Conservation (phyloP, 352 stramenopile species). For the Pythium insidiosum region DNA sequence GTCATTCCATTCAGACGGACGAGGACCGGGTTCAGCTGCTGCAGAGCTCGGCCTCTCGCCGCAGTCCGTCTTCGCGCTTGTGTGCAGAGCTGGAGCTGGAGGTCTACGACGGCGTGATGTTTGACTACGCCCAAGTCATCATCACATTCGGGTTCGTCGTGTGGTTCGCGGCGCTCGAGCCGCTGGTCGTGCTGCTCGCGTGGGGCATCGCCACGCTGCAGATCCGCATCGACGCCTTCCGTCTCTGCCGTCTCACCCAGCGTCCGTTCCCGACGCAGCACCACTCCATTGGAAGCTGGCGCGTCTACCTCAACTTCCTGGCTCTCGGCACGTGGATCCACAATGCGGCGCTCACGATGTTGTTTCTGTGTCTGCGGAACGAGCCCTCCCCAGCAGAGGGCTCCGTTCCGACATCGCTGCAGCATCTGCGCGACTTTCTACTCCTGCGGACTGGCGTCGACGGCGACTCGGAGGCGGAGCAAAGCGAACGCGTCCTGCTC, state of each 20-base stretch:
- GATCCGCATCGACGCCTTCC: conserved; percentile 55
- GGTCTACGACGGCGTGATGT: conserved; percentile 60
- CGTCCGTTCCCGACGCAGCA: conserved; percentile 43
- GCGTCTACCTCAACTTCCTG: conserved; percentile 43
- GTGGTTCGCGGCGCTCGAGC: conserved; percentile 51
- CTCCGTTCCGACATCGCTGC: neutral
- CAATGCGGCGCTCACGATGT: conserved; percentile 30
- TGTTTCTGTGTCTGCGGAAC: conserved; percentile 18
- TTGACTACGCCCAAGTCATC: conserved; percentile 69
- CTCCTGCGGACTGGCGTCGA: neutral
- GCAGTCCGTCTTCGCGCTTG: neutral
- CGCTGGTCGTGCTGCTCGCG: conserved; percentile 26
- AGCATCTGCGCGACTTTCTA: conserved; percentile 18
- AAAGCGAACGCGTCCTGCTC: neutral
- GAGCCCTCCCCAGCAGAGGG: no score
- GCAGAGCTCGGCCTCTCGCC: neutral
- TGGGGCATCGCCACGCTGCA: conserved; percentile 49
- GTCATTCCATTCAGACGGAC: neutral
- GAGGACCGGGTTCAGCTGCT: conserved; percentile 1
- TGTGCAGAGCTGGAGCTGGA: conserved; percentile 33
- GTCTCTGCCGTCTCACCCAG: conserved; percentile 50
- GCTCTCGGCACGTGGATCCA: conserved; percentile 39
- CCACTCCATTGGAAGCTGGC: conserved; percentile 54
- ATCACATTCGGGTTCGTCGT: conserved; percentile 52
- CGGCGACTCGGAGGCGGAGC: neutral